A percentile compares a stretch with the other conserved stretches of the same genome.
Conservation (phyloP, 768 basidiomycete species). For the Suillus subaureus region DNA sequence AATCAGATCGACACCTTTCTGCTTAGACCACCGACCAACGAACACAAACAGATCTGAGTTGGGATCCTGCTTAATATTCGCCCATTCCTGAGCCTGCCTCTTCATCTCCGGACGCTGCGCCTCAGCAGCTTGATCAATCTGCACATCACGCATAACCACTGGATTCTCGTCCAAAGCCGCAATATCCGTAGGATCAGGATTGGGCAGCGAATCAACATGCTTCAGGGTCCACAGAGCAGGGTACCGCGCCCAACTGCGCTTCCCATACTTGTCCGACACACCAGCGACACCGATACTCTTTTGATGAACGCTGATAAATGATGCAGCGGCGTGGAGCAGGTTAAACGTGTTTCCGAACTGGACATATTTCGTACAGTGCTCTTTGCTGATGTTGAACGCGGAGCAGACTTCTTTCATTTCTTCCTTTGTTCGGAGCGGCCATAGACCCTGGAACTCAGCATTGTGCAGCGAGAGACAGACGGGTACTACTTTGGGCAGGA, state of each 20-base stretch:
- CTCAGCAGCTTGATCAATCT: conserved; percentile 81
- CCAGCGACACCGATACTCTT: conserved; percentile 94
- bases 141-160: conserved; percentile 66
- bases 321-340: conserved; percentile 89
- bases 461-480: conserved; percentile 93
- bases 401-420: conserved; percentile 99
- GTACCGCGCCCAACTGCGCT: conserved; percentile 95
- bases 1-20: conserved; percentile 97
- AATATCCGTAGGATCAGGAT: conserved; percentile 94
- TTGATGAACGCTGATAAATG: conserved; percentile 90
- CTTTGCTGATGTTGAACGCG: conserved; percentile 96
- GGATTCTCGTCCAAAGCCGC: conserved; percentile 87
- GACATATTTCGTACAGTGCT: conserved; percentile 94
- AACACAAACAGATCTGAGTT: conserved; percentile 92
- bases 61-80: conserved; percentile 88
- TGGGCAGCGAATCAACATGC: conserved; percentile 93
- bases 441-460: conserved; percentile 96
- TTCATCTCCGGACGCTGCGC: conserved; percentile 90
- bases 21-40: conserved; percentile 97
- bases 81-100: conserved; percentile 95
- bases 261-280: conserved; percentile 97
- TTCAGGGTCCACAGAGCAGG: conserved; percentile 95
- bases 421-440: conserved; percentile 95
- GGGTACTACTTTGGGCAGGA: conserved; percentile 89
- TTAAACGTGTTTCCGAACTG: conserved; percentile 99